phyloP scores from a whole-genome alignment of 306 rosid species.

The Gastrolobium villosum region DNA sequence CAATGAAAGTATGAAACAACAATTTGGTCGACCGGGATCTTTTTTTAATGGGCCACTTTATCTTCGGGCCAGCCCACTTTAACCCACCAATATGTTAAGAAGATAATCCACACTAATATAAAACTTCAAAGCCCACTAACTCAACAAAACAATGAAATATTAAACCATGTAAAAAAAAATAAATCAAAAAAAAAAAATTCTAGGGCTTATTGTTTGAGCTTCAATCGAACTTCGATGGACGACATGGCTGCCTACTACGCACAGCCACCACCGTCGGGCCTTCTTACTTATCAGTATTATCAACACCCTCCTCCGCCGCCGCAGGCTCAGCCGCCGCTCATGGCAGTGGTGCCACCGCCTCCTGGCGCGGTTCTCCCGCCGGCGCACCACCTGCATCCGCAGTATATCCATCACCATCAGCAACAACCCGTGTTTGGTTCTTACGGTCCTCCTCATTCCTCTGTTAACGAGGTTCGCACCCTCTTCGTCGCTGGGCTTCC shows the following conservation, averaged over 20 bases:
- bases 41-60: too few species aligned
- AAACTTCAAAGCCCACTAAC: not conserved
- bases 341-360: constrained; percentile 57
- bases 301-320: constrained; percentile 61
- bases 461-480: constrained; percentile 81
- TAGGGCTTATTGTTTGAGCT: constrained; percentile 48
- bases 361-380: constrained; percentile 55
- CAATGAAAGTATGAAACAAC: too few species aligned
- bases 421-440: constrained; percentile 58
- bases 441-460: constrained; percentile 55
- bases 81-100: too few species aligned
- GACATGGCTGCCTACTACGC: constrained; percentile 83
- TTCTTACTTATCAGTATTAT: constrained; percentile 67
- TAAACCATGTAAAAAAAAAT: too few species aligned
- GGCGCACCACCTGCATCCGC: constrained; percentile 53
- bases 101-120: too few species aligned
- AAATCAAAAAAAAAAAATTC: not conserved
- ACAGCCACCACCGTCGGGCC: constrained; percentile 62
- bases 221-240: constrained; percentile 64
- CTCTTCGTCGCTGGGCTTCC: constrained; percentile 94
- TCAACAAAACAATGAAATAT: not conserved
- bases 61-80: not conserved
- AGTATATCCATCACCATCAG: constrained; percentile 52
- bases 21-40: too few species aligned
- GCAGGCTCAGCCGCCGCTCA: constrained; percentile 27